phyloP scores from a whole-genome alignment of 352 stramenopile genomes.

The Phytophthora chlamydospora region DNA sequence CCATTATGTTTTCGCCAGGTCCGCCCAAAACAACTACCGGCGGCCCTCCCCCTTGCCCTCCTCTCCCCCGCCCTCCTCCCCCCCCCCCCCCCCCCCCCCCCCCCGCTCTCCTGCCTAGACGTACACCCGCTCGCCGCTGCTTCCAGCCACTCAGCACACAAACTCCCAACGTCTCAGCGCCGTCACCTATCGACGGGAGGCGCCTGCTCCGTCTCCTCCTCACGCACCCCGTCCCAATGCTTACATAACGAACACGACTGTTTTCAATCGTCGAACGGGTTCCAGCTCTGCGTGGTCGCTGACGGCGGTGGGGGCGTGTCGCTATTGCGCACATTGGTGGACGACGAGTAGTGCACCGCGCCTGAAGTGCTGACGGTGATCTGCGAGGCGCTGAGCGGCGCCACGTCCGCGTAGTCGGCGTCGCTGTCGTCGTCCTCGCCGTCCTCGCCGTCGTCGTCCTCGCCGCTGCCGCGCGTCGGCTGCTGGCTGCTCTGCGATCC shows the following conservation, averaged over 20 bases:
- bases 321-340: conserved; percentile 15
- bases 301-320: conserved; percentile 21
- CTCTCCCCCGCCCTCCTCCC: no score
- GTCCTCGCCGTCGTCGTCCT: conserved; percentile 23
- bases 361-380: conserved; percentile 35
- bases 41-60: no score
- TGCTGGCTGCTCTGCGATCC: conserved; percentile 33
- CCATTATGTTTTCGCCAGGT: no score
- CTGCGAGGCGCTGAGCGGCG: conserved; percentile 37
- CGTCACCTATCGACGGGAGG: conserved; percentile 2
- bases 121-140: conserved; percentile 19
- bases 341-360: conserved; percentile 29
- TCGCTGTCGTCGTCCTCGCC: conserved; percentile 33
- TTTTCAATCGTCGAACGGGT: conserved; percentile 37
- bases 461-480: conserved; percentile 20
- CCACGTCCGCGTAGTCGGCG: conserved; percentile 38
- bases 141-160: conserved; percentile 22
- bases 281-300: conserved; percentile 32
- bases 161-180: conserved; percentile 21
- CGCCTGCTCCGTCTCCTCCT: conserved; percentile 15
- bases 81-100: not conserved
- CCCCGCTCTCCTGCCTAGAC: conserved; percentile 9
- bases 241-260: not conserved
- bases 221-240: conserved; percentile 22
- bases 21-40: no score